These are phyloP conservation scores for Candida loeiensis DNA, from an alignment of 805 yeast genomes.

Conservation along the genomic window DNA sequence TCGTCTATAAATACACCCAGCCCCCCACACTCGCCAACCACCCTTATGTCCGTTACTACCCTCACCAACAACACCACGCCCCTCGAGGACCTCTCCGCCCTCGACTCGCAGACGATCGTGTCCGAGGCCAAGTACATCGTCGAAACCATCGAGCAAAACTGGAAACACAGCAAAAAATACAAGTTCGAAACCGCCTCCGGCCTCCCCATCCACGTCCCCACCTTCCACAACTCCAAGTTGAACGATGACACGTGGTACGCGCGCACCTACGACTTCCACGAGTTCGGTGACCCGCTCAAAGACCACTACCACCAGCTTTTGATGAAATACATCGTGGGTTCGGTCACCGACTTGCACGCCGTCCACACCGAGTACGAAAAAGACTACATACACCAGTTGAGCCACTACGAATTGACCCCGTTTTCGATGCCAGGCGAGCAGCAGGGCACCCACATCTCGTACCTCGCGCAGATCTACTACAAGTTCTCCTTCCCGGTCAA, in stretches of 20 bases:
- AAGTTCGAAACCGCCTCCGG: conserved; percentile 9
- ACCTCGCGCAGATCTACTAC: conserved; percentile 31
- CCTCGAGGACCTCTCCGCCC: conserved; percentile 11
- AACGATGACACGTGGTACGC: conserved; percentile 15
- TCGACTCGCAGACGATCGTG: conserved; percentile 11
- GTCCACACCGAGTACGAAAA: conserved; percentile 37
- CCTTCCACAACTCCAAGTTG: conserved; percentile 11
- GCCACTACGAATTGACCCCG: conserved; percentile 22
- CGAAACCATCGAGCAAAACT: conserved; percentile 12
- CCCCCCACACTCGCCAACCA: neutral
- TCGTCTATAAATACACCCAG: neutral
- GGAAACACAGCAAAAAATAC: conserved; percentile 13
- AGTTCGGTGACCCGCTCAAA: conserved; percentile 12
- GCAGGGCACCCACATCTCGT: conserved; percentile 19
- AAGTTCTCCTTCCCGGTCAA: conserved; percentile 36
- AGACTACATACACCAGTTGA: conserved; percentile 33
- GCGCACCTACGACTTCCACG: conserved; percentile 13
- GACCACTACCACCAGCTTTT: conserved; percentile 11
- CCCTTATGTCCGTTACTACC: conserved; percentile 10
- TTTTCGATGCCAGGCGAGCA: conserved; percentile 13
- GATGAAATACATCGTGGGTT: conserved; percentile 12
- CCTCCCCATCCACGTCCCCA: conserved; percentile 13
- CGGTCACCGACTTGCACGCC: conserved; percentile 12
- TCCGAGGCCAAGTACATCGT: conserved; percentile 13
- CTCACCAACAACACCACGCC: conserved; percentile 13